phyloP scores from a whole-genome alignment of 805 yeast genomes.

The Candida berthetii region DNA sequence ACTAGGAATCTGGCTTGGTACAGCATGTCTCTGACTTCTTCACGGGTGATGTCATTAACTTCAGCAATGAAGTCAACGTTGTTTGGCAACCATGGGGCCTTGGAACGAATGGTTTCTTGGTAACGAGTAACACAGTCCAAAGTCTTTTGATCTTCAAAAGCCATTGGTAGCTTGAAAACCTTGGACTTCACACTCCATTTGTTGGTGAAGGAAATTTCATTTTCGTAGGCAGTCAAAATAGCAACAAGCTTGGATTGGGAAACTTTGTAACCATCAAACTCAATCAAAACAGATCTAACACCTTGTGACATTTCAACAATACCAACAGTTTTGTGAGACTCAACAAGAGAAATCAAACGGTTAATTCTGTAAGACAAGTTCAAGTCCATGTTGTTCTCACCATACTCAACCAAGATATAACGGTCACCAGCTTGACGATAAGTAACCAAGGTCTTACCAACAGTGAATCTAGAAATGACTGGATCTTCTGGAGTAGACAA shows the following conservation, averaged over 20 bases:
- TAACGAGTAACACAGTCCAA: constrained; percentile 87
- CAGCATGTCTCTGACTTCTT: constrained; percentile 74
- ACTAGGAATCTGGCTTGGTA: constrained; percentile 90
- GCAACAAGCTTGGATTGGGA: constrained; percentile 57
- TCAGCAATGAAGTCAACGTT: constrained; percentile 92
- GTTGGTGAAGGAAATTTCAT: constrained; percentile 64
- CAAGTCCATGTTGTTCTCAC: constrained; percentile 82
- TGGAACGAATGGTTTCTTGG: constrained; percentile 85
- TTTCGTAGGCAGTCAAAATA: constrained; percentile 67
- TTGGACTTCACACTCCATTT: constrained; percentile 87
- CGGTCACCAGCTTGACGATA: constrained; percentile 98
- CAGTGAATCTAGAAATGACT: constrained; percentile 48
- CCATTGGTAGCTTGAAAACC: constrained; percentile 85
- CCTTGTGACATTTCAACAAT: constrained; percentile 96
- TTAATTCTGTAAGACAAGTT: constrained; percentile 82
- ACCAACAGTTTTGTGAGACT: constrained; percentile 60
- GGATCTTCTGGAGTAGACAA: constrained; percentile 58
- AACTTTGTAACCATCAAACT: constrained; percentile 61
- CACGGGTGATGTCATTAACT: constrained; percentile 75
- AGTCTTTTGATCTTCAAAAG: constrained; percentile 89
- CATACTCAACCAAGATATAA: constrained; percentile 87
- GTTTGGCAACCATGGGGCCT: constrained; percentile 97
- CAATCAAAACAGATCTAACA: constrained; percentile 89
- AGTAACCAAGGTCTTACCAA: constrained; percentile 59
- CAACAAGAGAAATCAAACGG: constrained; percentile 70